These are phyloP conservation scores for Camellia oleifera DNA, from an alignment of 179 eudicot genomes.

Conservation along the genomic window DNA sequence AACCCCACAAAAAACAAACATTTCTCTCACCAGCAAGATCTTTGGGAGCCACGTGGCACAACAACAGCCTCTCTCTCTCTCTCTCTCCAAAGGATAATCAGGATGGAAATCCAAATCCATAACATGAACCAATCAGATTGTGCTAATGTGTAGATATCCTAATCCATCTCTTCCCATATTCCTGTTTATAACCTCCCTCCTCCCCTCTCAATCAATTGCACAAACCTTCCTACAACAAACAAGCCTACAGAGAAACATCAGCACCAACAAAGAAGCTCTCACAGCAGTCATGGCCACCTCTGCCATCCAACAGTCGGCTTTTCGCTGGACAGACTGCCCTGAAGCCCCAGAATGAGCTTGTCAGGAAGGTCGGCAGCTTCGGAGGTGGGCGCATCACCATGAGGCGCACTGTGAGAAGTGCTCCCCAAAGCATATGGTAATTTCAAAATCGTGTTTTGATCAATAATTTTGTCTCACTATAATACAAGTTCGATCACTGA, in stretches of 20 bases:
- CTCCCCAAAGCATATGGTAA: slow-evolving; percentile 57
- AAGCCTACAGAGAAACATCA: background rate
- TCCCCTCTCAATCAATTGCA: slow-evolving; percentile 7
- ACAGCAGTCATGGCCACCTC: slow-evolving; percentile 39
- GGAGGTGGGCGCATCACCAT: slow-evolving; percentile 41
- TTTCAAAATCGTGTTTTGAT: background rate
- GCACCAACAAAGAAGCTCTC: background rate
- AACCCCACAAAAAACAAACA: background rate
- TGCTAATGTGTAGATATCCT: slow-evolving; percentile 30
- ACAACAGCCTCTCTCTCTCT: background rate
- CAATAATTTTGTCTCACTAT: background rate
- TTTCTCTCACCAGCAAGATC: background rate
- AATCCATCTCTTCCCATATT: slow-evolving; percentile 25
- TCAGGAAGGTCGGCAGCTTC: slow-evolving; percentile 37
- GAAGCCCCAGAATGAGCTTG: slow-evolving; percentile 41
- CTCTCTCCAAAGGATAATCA: background rate
- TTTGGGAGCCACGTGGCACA: slow-evolving; percentile 29
- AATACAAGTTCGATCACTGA: background rate
- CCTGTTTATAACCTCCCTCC: slow-evolving; percentile 11
- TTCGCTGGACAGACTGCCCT: slow-evolving; percentile 45
- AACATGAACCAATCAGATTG: slow-evolving; percentile 30
- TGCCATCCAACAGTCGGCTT: slow-evolving; percentile 47
- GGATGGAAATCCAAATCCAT: slow-evolving; percentile 27
- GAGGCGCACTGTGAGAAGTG: slow-evolving; percentile 51
- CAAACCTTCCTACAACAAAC: background rate